Conservation (phyloP, 768 basidiomycete genomes). For the Gymnopilus junonius region DNA sequence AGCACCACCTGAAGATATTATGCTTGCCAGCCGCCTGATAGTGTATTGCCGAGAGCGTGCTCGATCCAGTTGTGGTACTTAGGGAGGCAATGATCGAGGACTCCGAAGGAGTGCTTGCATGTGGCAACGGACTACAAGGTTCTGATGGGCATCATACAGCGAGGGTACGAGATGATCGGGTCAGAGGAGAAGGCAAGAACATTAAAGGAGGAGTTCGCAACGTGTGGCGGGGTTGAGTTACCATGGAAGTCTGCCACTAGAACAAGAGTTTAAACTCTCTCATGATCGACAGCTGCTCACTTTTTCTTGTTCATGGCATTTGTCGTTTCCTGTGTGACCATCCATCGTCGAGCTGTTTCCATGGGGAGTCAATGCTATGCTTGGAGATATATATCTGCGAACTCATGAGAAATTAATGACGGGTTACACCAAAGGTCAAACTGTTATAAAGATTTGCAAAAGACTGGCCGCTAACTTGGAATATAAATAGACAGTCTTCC, state of each 20-base stretch:
- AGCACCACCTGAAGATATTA: not conserved
- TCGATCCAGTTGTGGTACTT: not conserved
- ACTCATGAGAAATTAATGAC: too few relatives aligned
- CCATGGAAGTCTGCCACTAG: not conserved
- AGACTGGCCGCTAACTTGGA: too few relatives aligned
- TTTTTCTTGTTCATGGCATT: too few relatives aligned
- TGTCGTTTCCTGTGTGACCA: too few relatives aligned
- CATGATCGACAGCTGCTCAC: too few relatives aligned
- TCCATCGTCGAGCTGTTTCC: too few relatives aligned
- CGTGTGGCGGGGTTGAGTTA: not conserved
- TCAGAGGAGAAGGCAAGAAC: not conserved
- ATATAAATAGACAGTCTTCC: too few relatives aligned
- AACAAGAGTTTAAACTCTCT: too few relatives aligned
- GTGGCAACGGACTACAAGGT: not conserved
- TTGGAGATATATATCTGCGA: too few relatives aligned
- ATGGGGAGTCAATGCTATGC: too few relatives aligned
- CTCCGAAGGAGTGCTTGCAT: slow-evolving; percentile 8
- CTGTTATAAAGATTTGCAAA: too few relatives aligned
- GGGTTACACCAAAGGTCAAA: too few relatives aligned
- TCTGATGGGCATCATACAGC: not conserved
- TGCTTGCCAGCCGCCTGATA: not conserved
- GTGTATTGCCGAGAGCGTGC: not conserved
- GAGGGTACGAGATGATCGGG: not conserved
- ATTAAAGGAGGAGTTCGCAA: not conserved
- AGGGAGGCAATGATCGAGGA: not conserved